These are phyloP conservation scores for Arachis monticola DNA, from an alignment of 331 rosid genomes.

Conservation along the genomic window DNA sequence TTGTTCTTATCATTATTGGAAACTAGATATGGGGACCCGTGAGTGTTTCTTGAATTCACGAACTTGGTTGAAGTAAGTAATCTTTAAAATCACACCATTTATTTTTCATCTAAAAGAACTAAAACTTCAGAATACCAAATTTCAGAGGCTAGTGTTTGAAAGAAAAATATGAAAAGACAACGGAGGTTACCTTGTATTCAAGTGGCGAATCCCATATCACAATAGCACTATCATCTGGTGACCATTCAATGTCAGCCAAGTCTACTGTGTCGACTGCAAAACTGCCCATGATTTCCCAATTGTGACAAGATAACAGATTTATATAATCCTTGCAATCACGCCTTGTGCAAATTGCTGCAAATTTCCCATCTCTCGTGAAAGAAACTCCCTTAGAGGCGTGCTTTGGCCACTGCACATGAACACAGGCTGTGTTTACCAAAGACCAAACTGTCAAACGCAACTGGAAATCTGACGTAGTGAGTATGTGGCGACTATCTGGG, in stretches of 20 bases:
- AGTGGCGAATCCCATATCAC: conserved; percentile 97
- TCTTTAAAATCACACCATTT: conserved; percentile 22
- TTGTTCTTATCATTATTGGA: background rate
- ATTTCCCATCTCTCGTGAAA: conserved; percentile 89
- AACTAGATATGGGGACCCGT: background rate
- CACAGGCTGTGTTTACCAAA: conserved; percentile 88
- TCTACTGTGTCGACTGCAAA: conserved; percentile 92
- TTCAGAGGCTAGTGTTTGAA: conserved; percentile 12
- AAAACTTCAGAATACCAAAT: background rate
- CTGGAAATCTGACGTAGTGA: conserved; percentile 94
- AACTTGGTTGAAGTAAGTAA: conserved; percentile 9
- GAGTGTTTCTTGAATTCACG: conserved; percentile 13
- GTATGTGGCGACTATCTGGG: conserved; percentile 98
- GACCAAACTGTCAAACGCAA: conserved; percentile 96
- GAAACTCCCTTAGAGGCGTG: conserved; percentile 95
- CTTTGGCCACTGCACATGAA: conserved; percentile 94
- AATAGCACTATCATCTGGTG: conserved; percentile 95
- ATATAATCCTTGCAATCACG: conserved; percentile 94
- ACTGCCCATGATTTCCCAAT: conserved; percentile 96
- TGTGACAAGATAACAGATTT: conserved; percentile 84
- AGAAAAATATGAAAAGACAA: background rate
- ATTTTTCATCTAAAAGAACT: background rate
- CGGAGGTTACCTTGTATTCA: conserved; percentile 76
- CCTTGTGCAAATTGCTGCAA: conserved; percentile 92
- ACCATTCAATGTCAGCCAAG: conserved; percentile 92